These are phyloP conservation scores for Tolypocladium inflatum DNA, from an alignment of 2,329 filamentous ascomycete genomes.

Conservation along the genomic window DNA sequence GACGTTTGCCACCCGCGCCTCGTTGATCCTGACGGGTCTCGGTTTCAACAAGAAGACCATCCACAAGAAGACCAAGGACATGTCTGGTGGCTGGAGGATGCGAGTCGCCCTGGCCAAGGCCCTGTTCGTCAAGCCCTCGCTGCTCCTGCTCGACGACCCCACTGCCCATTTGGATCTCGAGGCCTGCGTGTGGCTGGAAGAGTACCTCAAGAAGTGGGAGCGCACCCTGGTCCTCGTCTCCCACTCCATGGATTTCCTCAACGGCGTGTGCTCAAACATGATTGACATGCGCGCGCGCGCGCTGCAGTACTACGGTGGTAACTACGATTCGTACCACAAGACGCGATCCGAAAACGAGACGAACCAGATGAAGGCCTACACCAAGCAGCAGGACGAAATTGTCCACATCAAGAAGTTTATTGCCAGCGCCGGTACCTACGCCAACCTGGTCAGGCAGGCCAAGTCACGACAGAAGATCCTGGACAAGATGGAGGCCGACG, in stretches of 20 bases:
- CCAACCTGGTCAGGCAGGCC: conserved; percentile 97
- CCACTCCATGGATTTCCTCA: conserved; percentile 97
- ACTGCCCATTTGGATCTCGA: conserved; percentile 99
- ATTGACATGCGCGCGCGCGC: conserved; percentile 90
- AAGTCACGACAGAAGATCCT: conserved; percentile 99
- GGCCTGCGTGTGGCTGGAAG: conserved; percentile 98
- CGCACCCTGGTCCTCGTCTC: conserved; percentile 93
- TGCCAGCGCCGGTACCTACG: conserved; percentile 97
- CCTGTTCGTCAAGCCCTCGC: conserved; percentile 93
- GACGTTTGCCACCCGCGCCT: conserved; percentile 91
- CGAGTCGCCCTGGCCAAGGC: conserved; percentile 96
- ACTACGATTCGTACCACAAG: conserved; percentile 98
- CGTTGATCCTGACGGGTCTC: conserved; percentile 93
- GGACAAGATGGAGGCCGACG: conserved; percentile 99
- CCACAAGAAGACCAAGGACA: conserved; percentile 99
- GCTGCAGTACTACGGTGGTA: conserved; percentile 97
- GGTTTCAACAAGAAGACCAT: conserved; percentile 99
- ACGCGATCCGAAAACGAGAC: conserved; percentile 87
- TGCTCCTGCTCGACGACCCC: conserved; percentile 93
- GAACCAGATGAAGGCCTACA: conserved; percentile 98
- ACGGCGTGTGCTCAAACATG: conserved; percentile 97
- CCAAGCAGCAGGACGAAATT: conserved; percentile 99
- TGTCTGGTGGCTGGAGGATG: conserved; percentile 99
- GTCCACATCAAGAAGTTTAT: conserved; percentile 99
- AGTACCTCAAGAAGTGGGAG: conserved; percentile 99